These are phyloP conservation scores for Byssochlamys sp. DNA, from an alignment of 2,329 filamentous ascomycete genomes.

Conservation along the genomic window DNA sequence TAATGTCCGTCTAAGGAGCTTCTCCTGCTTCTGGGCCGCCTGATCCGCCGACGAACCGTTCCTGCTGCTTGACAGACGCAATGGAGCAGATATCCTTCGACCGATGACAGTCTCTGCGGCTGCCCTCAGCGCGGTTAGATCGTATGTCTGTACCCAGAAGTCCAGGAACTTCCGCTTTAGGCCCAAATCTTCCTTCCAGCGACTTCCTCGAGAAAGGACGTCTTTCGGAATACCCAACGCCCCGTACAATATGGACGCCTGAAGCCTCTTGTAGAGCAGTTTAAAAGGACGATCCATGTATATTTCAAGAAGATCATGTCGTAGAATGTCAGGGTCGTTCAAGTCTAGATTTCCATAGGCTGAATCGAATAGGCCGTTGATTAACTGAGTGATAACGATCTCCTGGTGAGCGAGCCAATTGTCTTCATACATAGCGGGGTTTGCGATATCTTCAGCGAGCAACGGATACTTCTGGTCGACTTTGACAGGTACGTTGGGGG, in stretches of 20 bases:
- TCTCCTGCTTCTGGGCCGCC: constrained; percentile 8
- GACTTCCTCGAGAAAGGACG: constrained; percentile 34
- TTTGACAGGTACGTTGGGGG: constrained; percentile 19
- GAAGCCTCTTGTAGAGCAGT: constrained; percentile 47
- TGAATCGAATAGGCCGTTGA: constrained; percentile 47
- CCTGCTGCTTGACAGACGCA: constrained; percentile 6
- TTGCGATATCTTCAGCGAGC: constrained; percentile 44
- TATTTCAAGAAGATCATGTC: constrained; percentile 41
- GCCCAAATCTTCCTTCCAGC: constrained; percentile 49
- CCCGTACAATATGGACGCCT: constrained; percentile 50
- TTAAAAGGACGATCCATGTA: constrained; percentile 47
- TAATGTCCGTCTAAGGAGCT: constrained; percentile 33
- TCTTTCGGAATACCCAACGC: constrained; percentile 48
- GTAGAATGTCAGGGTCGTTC: constrained; percentile 25
- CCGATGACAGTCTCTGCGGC: constrained; percentile 52
- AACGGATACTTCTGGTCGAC: constrained; percentile 40
- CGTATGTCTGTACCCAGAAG: constrained; percentile 51
- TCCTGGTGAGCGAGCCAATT: constrained; percentile 56
- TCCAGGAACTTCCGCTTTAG: constrained; percentile 48
- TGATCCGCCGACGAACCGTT: constrained; percentile 1
- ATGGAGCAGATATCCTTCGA: constrained; percentile 34
- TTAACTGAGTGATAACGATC: constrained; percentile 49
- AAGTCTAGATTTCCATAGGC: constrained; percentile 10
- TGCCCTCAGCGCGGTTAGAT: constrained; percentile 40
- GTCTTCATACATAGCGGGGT: constrained; percentile 53